Base-by-base conservation (phyloP, 352 stramenopile species). In the Phytophthora foliorum region DNA sequence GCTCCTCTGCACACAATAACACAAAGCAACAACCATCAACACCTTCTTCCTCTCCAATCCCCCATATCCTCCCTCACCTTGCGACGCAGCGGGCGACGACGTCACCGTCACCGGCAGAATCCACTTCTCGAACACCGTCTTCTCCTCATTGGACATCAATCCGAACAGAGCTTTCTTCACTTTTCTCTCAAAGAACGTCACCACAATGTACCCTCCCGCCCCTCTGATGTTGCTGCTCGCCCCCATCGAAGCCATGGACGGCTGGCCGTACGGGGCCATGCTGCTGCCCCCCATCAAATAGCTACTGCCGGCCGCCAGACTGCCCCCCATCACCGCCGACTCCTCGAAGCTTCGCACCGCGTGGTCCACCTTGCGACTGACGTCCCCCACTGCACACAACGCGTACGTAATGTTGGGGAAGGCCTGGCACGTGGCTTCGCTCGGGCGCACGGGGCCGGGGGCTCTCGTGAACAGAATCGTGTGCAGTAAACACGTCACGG, bases 91-190 rank as follows among this genome's bases (percentile, higher is more conserved):
- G 17, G 81, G 64, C n/a, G 70, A 76, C 44, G 75, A 75, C 38
- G 74, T 68, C n/a, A 95, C 80, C 27, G 74, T 84, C 17, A 95
- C 67, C 0, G 88, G 88, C 46, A 95, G 42, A 32, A 92, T 67
- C 88, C 88, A 95, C 60, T 95, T 93, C 62, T 95, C 88, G 60
- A 91, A 95, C n/a, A 90, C 71, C 38, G 89, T 78, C 67, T 93
- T 93, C 68, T 93, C 88, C 71, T 95, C 88, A 39, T 92, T 95
- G 9, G 85, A 91, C 79, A 94, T 92, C 45, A 95, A 74, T 9
- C 84, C 86, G 27, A 95, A 95, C 19, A 95, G 69, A 29, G 88
- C 84, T 49, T 92, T 94, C 70, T 93, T 93, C 50, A 94, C 81
- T 59, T 91, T 92, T 2, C 84, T 74, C 61, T 94, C 84, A 25